phyloP scores from a whole-genome alignment of 768 basidiomycete genomes.

The Leccinum longicurvipes region DNA sequence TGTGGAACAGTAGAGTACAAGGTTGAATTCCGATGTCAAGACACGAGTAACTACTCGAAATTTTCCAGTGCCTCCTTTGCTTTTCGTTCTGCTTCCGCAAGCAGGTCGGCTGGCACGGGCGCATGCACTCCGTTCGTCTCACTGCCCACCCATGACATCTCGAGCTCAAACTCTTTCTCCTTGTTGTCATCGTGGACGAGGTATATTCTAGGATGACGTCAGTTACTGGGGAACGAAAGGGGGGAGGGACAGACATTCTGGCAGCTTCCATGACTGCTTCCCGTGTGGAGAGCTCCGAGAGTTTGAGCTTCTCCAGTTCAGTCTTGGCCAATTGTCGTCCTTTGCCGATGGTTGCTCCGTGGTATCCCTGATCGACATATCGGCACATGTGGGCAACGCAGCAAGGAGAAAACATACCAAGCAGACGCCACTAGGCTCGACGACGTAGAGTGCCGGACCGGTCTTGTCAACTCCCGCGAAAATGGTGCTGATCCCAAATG shows the following conservation, averaged over 20 bases:
- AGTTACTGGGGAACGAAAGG: background rate
- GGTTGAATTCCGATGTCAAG: conserved; percentile 21
- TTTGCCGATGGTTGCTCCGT: conserved; percentile 96
- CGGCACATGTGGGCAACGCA: background rate
- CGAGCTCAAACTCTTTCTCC: conserved; percentile 97
- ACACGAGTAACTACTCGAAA: conserved; percentile 41
- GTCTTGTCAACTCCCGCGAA: conserved; percentile 85
- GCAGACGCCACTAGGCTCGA: conserved; percentile 94
- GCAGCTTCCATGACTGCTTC: conserved; percentile 94
- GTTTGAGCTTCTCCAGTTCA: conserved; percentile 93
- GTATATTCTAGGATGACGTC: conserved; percentile 67
- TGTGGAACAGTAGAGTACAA: conserved; percentile 4
- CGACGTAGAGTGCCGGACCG: conserved; percentile 82
- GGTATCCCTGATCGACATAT: conserved; percentile 66
- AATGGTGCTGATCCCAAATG: conserved; percentile 94
- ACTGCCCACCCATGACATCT: conserved; percentile 93
- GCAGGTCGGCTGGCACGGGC: conserved; percentile 80
- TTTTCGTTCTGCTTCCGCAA: conserved; percentile 80
- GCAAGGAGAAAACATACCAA: conserved; percentile 50
- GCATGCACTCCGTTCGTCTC: conserved; percentile 80
- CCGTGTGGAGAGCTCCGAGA: conserved; percentile 71
- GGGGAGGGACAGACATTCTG: conserved; percentile 68
- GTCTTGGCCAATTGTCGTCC: conserved; percentile 98
- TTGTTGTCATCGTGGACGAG: conserved; percentile 97
- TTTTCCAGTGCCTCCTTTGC: conserved; percentile 84